Evolutionary conservation across 768 basidiomycete genomes (phyloP), one percentile per base, ranked within the genome.

Genomic region (Collybiopsis luxurians): DNA sequence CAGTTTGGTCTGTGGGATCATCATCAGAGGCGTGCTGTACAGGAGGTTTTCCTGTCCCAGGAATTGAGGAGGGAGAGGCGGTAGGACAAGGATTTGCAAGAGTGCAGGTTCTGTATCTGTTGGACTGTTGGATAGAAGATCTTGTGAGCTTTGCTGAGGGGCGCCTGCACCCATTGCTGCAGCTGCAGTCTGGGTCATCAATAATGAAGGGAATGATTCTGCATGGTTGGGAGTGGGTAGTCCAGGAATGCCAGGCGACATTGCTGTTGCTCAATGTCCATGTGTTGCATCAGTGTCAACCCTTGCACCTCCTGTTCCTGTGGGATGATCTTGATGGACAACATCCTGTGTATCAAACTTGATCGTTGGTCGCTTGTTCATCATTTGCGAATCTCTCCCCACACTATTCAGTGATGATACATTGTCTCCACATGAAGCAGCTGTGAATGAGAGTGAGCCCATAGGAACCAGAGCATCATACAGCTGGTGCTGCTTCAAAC

Each of bases 401-500:
- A 47, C 38, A 30, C 58, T 55, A n/a, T 23, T 36, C 17, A 59
- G 36, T 6, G 61, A 62, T 1, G 53, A 60, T 9, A 40, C 48
- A 21, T 62, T 59, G 34, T 57, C 56, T 24, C 60, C 57, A 13
- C 34, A 19, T 6, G 55, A 59, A 31, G 62, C 62, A 60, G 64
- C 55, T 60, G 64, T 57, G 55, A 45, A 15, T 6, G 56, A 60
- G n/a, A 60, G 57, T 60, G 66, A 73, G 72, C 2, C 74, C 71
- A 24, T 82, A 59, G 90, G 88, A 66, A 97, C 81, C 2, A 95
- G 95, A 11, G 87, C 83, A 67, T 98, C 95, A 66, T 92, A 95
- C 5, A 98, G 78, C 62, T 95, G 88, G 66, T 92, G 93, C 21
- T 94, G 79, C 60, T 83, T 80, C 63, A 95, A 65, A 34, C 84